phyloP scores from a whole-genome alignment of 163 green algal species.

The Prototheca cutis region DNA sequence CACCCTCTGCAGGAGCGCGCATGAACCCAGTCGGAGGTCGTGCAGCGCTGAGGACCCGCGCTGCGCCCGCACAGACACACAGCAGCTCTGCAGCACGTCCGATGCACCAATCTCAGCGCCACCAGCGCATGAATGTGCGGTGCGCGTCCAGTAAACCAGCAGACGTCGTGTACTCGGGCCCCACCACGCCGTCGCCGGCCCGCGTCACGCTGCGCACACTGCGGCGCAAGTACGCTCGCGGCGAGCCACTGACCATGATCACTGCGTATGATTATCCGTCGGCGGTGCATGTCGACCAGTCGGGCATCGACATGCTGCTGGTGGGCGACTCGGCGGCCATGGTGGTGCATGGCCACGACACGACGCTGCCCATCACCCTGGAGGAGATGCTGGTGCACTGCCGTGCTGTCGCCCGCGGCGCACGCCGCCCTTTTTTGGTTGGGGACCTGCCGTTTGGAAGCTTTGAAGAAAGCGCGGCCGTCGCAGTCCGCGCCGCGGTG shows the following conservation, averaged over 20 bases:
- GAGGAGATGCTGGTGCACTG: conserved; percentile 97
- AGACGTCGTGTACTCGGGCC: conserved; percentile 73
- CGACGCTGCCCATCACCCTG: conserved; percentile 91
- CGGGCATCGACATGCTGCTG: conserved; percentile 87
- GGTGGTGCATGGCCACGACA: conserved; percentile 98
- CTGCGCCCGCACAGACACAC: too few relatives aligned
- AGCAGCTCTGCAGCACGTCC: too few relatives aligned
- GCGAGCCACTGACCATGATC: conserved; percentile 81
- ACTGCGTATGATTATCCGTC: conserved; percentile 99
- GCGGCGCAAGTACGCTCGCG: conserved; percentile 62
- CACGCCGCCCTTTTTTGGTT: conserved; percentile 65
- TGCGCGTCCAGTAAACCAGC: conserved; percentile 59
- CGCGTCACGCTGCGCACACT: conserved; percentile 81
- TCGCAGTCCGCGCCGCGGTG: conserved; percentile 69
- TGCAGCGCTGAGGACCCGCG: too few relatives aligned
- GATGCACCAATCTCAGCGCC: too few relatives aligned
- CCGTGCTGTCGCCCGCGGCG: conserved; percentile 51
- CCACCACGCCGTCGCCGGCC: conserved; percentile 33
- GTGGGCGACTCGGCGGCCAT: conserved; percentile 91
- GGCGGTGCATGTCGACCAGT: conserved; percentile 81
- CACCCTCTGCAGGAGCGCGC: too few relatives aligned
- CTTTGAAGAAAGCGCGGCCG: conserved; percentile 59
- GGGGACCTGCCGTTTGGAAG: conserved; percentile 92
- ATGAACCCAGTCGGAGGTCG: too few relatives aligned
- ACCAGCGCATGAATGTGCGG: too few relatives aligned